These are phyloP conservation scores for Paracorniculantispora psalliotae DNA, from an alignment of 2,329 filamentous ascomycete species.

Conservation along the genomic window DNA sequence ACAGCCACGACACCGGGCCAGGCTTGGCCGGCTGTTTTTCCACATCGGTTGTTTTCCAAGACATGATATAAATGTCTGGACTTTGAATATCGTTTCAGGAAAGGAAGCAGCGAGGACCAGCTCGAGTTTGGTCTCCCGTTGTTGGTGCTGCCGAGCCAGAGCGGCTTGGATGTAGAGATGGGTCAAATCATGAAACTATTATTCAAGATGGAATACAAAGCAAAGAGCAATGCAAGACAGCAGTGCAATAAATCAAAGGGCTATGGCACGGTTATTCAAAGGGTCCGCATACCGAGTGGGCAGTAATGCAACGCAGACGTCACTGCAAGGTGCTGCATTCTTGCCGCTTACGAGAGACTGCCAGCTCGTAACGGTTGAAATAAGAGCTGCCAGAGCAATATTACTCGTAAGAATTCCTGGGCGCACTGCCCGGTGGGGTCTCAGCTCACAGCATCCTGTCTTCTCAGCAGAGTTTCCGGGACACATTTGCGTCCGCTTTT, in stretches of 20 bases:
- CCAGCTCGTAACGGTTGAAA: neutral
- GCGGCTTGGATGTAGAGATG: neutral
- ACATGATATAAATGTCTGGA: slow-evolving; percentile 4
- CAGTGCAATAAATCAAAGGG: neutral
- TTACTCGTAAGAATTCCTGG: neutral
- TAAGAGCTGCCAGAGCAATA: neutral
- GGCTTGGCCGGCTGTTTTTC: slow-evolving; percentile 1
- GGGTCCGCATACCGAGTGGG: neutral
- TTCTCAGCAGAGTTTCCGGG: slow-evolving; percentile 1
- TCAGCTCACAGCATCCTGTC: neutral
- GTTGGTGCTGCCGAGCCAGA: neutral
- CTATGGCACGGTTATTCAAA: neutral
- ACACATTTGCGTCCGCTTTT: neutral
- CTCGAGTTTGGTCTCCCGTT: neutral
- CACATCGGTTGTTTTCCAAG: neutral
- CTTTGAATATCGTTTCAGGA: no score
- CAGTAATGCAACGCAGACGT: slow-evolving; percentile 3
- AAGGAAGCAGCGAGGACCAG: neutral
- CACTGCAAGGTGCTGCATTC: neutral
- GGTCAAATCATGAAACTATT: neutral
- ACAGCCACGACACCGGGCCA: slow-evolving; percentile 58
- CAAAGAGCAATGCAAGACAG: neutral
- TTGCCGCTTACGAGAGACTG: slow-evolving; percentile 1
- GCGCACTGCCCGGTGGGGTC: slow-evolving; percentile 1
- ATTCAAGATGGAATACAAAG: neutral